Base-by-base conservation (phyloP, 2,329 filamentous ascomycete species). In the Simplicillium aogashimaense region DNA sequence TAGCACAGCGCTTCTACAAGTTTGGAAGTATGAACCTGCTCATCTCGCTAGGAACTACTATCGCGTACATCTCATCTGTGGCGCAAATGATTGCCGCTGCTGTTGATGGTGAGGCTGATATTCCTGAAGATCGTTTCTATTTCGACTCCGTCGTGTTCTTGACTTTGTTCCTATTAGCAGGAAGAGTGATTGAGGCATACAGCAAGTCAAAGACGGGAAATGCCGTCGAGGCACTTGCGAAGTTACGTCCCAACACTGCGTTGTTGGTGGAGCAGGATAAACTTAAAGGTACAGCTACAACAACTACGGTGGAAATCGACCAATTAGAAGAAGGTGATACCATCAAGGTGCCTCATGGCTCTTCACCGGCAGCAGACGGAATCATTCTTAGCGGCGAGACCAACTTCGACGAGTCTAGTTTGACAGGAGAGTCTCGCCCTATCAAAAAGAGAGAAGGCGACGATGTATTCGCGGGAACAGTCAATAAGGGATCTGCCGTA, bases 11-110 rank as follows among this genome's bases (percentile, higher is more conserved):
- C 12, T 89, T 95, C 53, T 87, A 88, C 58, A 80, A 84, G n/a
- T 95, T 95, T 53, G 89, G 89, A 8, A 95, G 88, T 65, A 95
- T 95, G 89, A 94, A 94, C 55, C 83, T 94, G 66, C 73, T 95
- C 44, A 89, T 95, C 61, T 92, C 84, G 7, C 71, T 94, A 2
- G 89, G 88, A 6, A 94, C 89, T 0, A 83, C 78, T 2, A 86
- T 95, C 44, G 89, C 89, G 2, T 95, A 94, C 57, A 67, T 94
- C 45, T 81, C 86, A 1, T 94, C 87, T 0, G 65, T 94, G 17
- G 82, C 78, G 13, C 80, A 94, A 47, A 72, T 95, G 55, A 81
- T 86, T 38, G 75, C 78, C 7, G 63, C 60, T 1, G 75, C 80
- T 4, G 73, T 69, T 4, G 67, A 67, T 3, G 53, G 60, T 14